Base-by-base conservation (phyloP, 345 rosid species). In the Gossypium thurberi region DNA sequence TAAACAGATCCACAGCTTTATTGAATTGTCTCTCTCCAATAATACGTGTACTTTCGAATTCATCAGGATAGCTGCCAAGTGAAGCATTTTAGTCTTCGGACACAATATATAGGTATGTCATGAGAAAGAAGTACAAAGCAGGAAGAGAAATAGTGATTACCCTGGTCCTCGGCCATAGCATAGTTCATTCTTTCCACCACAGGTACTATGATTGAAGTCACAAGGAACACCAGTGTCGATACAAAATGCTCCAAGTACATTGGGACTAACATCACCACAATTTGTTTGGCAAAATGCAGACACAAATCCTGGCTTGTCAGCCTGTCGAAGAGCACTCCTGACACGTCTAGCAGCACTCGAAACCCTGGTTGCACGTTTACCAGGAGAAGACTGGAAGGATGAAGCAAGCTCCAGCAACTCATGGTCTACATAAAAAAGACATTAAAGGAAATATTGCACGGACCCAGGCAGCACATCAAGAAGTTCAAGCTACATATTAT, bases 151-250 rank as follows among this genome's bases (percentile, higher is more conserved):
- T 66, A 76, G 68, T 91, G 40, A 33, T 33, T 33, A 95, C 98
- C 99, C 98, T 64, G 99, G 98, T 81, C 99, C 99, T 84, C 84
- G 94, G 77, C 98, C 94, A 75, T 91, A 91, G 85, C 98, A 95
- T 72, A 86, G 59, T 80, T 95, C 96, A 47, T 92, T 95, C 86
- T 87, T 92, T 61, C 99, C 97, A 76, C 96, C 85, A 44, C 99
- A 92, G 65, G 99, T 95, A 81, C 99, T 92, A 81, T 92, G 98
- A 80, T 95, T 89, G 85, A 95, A 95, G 70, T 95, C 99, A 92
- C 98, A 95, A 75, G 97, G 91, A 74, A 89, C 87, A 26, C 93
- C 99, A 73, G 91, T 85, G 88, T 95, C 97, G 20, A 58, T 76
- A 76, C 99, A 95, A 82, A 92, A 95, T 73, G 97, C 90, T 78